A percentile compares a stretch with the other conserved stretches of the same genome.
These are phyloP conservation scores for Lactifluus volemus DNA, from an alignment of 768 basidiomycete genomes.

Conservation along the genomic window DNA sequence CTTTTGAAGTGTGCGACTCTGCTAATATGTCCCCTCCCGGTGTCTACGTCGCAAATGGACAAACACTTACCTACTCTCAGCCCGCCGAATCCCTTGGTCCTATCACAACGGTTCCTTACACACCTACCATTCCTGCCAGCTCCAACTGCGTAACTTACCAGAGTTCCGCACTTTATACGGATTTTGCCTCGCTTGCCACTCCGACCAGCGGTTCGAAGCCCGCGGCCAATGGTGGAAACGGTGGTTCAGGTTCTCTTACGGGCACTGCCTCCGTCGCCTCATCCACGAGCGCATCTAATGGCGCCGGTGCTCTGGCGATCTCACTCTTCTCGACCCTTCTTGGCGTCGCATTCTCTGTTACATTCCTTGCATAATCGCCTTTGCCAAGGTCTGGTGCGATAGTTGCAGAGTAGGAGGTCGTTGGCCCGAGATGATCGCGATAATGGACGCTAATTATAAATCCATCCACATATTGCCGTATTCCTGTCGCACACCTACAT, in stretches of 20 bases:
- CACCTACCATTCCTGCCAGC: conserved; percentile 31
- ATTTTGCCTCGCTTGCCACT: neutral
- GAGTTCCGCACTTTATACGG: conserved; percentile 31
- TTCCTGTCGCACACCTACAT: neutral
- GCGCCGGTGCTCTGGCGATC: conserved; percentile 7
- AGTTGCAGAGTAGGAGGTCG: neutral
- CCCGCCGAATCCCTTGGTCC: conserved; percentile 39
- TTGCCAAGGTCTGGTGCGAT: neutral
- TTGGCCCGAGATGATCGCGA: neutral
- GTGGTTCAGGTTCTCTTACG: neutral
- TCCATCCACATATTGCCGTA: neutral
- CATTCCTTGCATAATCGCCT: conserved; percentile 6
- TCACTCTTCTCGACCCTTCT: conserved; percentile 9
- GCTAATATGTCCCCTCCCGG: conserved; percentile 60
- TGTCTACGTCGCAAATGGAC: conserved; percentile 34
- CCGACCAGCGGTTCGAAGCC: neutral
- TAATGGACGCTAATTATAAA: neutral
- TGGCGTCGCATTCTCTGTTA: conserved; percentile 13
- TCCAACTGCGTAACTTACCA: conserved; percentile 36
- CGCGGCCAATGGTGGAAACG: neutral
- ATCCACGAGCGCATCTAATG: conserved; percentile 3
- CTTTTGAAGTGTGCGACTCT: conserved; percentile 57
- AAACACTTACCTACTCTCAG: conserved; percentile 36
- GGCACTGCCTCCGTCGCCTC: neutral
- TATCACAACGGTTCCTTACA: conserved; percentile 39